Conservation (phyloP, 1,284 basidiomycete genomes). For the Grifola frondosa region DNA sequence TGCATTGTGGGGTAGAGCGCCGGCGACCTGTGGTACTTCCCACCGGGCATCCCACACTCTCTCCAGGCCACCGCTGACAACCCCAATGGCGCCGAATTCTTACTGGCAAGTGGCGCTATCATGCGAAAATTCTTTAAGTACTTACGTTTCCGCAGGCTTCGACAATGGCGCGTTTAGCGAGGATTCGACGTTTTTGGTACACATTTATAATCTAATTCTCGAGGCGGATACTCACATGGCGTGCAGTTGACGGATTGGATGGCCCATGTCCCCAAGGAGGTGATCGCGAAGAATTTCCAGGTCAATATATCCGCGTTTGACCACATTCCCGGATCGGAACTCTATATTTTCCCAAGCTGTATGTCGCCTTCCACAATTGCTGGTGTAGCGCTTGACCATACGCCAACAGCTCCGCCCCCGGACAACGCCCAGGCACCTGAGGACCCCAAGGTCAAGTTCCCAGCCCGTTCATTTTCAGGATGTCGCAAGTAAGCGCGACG, state of each 20-base stretch:
- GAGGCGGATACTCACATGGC: constrained; percentile 4
- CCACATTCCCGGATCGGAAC: constrained; percentile 32
- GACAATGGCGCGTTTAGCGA: constrained; percentile 42
- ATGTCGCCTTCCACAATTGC: constrained; percentile 15
- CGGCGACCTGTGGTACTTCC: constrained; percentile 62
- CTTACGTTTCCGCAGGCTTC: constrained; percentile 25
- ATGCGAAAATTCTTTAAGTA: constrained; percentile 18
- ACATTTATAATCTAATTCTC: constrained; percentile 9
- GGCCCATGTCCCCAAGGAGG: constrained; percentile 42
- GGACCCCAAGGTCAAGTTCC: constrained; percentile 54
- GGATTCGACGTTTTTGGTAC: constrained; percentile 41
- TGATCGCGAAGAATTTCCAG: constrained; percentile 44
- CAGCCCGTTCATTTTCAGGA: constrained; percentile 51
- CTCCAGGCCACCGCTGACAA: constrained; percentile 61
- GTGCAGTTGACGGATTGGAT: constrained; percentile 34
- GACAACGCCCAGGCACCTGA: constrained; percentile 37
- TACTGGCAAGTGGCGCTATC: constrained; percentile 48
- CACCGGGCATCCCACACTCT: constrained; percentile 48
- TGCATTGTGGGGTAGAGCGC: constrained; percentile 21
- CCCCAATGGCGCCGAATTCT: constrained; percentile 66
- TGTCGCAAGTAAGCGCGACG: constrained; percentile 53
- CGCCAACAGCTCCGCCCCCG: constrained; percentile 38
- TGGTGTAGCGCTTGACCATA: no score
- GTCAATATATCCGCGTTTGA: constrained; percentile 34
- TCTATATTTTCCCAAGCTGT: constrained; percentile 39